Evolutionary conservation across 306 rosid species (phyloP).

Genomic region (Fragaria vesca): DNA sequence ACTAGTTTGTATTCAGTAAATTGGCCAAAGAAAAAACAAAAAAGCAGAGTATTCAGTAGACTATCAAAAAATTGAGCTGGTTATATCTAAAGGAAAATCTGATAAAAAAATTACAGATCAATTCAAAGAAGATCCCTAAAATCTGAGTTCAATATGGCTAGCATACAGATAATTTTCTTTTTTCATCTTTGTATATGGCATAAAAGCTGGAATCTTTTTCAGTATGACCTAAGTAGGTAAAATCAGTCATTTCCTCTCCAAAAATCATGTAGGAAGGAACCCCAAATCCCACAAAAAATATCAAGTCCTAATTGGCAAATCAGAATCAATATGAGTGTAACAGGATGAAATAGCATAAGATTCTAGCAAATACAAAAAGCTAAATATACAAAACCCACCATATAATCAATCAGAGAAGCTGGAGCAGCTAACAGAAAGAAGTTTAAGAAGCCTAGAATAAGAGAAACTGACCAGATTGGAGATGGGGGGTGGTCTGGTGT

Average conservation of each 20-base stretch:
- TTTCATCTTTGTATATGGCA: not conserved
- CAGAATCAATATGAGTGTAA: not conserved
- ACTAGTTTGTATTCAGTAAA: not conserved
- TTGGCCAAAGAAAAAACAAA: not conserved
- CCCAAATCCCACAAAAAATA: slow-evolving; percentile 11
- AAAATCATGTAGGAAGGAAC: not conserved
- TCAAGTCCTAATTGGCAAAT: slow-evolving; percentile 1
- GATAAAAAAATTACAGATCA: not conserved
- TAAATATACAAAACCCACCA: not conserved
- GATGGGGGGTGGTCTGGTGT: not conserved
- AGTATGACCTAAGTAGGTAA: not conserved
- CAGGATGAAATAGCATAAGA: slow-evolving; percentile 4
- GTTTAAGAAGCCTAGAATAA: slow-evolving; percentile 15
- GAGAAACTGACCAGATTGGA: slow-evolving; percentile 43
- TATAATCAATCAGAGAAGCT: not conserved
- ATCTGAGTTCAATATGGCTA: not conserved
- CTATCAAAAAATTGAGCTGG: not conserved
- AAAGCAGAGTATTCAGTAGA: not conserved
- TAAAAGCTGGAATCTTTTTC: not conserved
- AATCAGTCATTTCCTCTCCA: not conserved
- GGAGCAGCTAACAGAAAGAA: not conserved
- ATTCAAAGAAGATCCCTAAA: slow-evolving; percentile 18
- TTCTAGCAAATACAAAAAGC: not conserved
- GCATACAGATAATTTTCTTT: not conserved
- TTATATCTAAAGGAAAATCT: not conserved